phyloP scores from a whole-genome alignment of 2,329 filamentous ascomycete species.

The Xylaria sp. region DNA sequence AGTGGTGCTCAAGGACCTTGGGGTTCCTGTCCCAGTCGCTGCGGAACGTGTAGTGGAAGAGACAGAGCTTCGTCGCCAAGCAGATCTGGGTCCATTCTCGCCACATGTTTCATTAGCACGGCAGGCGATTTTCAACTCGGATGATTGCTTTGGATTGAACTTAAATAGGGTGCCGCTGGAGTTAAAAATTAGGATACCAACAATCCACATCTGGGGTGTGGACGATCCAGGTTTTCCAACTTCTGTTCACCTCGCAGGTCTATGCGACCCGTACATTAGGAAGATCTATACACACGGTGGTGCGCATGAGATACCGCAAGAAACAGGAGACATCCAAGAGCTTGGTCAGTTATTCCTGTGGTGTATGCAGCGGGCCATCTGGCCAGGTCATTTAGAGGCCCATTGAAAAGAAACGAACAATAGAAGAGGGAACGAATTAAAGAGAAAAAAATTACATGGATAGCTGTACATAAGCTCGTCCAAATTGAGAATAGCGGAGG shows the following conservation, averaged over 20 bases:
- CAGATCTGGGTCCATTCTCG: slow-evolving; percentile 34
- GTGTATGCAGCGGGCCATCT: slow-evolving; percentile 44
- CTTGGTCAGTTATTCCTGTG: slow-evolving; percentile 42
- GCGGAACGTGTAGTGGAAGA: slow-evolving; percentile 48
- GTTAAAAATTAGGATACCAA: slow-evolving; percentile 49
- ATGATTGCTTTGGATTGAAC: slow-evolving; percentile 50
- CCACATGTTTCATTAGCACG: slow-evolving; percentile 39
- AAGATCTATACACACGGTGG: slow-evolving; percentile 43
- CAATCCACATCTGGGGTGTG: slow-evolving; percentile 46
- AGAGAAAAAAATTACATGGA: not conserved
- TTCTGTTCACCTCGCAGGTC: slow-evolving; percentile 46
- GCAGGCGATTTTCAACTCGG: slow-evolving; percentile 47
- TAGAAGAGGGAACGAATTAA: not conserved
- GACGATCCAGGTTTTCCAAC: slow-evolving; percentile 44
- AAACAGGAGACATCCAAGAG: slow-evolving; percentile 36
- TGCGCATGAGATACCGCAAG: slow-evolving; percentile 39
- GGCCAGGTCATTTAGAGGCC: slow-evolving; percentile 44
- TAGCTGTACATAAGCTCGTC: slow-evolving; percentile 1
- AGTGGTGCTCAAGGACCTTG: slow-evolving; percentile 48
- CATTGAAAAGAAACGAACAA: slow-evolving; percentile 22
- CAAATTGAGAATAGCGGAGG: slow-evolving; percentile 16
- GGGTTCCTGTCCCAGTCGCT: slow-evolving; percentile 48
- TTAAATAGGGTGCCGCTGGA: slow-evolving; percentile 46
- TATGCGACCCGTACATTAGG: slow-evolving; percentile 49
- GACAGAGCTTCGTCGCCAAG: slow-evolving; percentile 35